phyloP scores from a whole-genome alignment of 495 filamentous ascomycete species.

The Talaromyces liani region DNA sequence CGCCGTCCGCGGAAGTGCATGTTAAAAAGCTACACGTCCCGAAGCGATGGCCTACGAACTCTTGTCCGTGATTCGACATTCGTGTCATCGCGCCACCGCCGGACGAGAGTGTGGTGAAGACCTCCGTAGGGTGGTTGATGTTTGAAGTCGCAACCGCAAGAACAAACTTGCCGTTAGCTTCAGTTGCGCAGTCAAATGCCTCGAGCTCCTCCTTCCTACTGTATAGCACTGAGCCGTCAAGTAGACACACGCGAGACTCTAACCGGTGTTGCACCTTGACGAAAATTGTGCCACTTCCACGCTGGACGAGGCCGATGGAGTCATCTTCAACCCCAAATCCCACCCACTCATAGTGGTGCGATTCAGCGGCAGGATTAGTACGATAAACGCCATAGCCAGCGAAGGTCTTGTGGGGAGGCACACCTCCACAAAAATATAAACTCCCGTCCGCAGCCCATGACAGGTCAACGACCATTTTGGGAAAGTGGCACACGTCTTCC shows the following conservation, averaged over 20 bases:
- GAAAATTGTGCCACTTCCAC: constrained; percentile 1
- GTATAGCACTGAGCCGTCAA: constrained; percentile 6
- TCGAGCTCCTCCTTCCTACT: constrained; percentile 7
- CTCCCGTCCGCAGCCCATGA: constrained; percentile 6
- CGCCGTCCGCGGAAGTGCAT: constrained; percentile 1
- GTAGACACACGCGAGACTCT: constrained; percentile 7
- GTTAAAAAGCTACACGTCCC: constrained; percentile 7
- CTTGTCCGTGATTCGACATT: constrained; percentile 4
- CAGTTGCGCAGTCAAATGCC: constrained; percentile 3
- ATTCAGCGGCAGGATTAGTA: not conserved
- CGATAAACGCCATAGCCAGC: constrained; percentile 9
- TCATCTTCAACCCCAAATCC: constrained; percentile 4
- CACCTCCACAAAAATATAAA: constrained; percentile 7
- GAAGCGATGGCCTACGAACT: constrained; percentile 2
- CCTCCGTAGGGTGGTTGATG: constrained; percentile 6
- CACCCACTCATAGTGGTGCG: constrained; percentile 6
- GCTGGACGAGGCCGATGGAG: constrained; percentile 3
- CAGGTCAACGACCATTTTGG: constrained; percentile 6
- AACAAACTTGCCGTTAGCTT: not conserved
- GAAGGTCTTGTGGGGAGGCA: constrained; percentile 4
- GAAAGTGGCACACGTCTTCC: constrained; percentile 6
- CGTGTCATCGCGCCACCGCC: constrained; percentile 1
- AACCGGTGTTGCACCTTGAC: constrained; percentile 7
- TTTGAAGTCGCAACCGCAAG: constrained; percentile 6
- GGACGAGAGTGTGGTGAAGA: constrained; percentile 3